Conservation (phyloP, 2,329 filamentous ascomycete genomes). For the Fusarium paranaense region DNA sequence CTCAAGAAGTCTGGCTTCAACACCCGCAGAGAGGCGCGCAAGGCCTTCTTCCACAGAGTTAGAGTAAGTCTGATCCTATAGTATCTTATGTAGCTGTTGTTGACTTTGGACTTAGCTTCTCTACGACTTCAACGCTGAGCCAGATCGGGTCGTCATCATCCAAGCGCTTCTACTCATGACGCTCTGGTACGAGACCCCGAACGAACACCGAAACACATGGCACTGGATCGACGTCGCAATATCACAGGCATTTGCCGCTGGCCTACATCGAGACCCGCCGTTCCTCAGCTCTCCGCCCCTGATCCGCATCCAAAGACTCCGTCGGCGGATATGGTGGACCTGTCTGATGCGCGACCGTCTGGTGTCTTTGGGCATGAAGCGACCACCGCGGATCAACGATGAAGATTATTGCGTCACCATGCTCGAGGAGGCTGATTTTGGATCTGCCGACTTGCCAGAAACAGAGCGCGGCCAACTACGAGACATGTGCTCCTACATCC, state of each 20-base stretch:
- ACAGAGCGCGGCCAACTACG: background rate
- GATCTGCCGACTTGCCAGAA: slow-evolving; percentile 50
- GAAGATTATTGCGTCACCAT: slow-evolving; percentile 93
- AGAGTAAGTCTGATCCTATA: slow-evolving; percentile 66
- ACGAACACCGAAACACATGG: slow-evolving; percentile 96
- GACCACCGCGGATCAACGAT: slow-evolving; percentile 89
- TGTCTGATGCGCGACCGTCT: slow-evolving; percentile 94
- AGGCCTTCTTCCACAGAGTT: slow-evolving; percentile 86
- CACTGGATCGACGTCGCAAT: slow-evolving; percentile 98
- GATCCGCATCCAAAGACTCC: slow-evolving; percentile 74
- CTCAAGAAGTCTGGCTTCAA: slow-evolving; percentile 82
- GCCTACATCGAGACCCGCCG: slow-evolving; percentile 84
- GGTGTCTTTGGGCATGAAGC: slow-evolving; percentile 90
- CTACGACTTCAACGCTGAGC: slow-evolving; percentile 94
- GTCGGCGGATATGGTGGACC: slow-evolving; percentile 97
- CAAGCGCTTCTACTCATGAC: slow-evolving; percentile 92
- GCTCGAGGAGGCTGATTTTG: slow-evolving; percentile 85
- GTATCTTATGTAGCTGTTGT: background rate
- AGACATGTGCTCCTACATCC: slow-evolving; percentile 3
- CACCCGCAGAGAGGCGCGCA: slow-evolving; percentile 82
- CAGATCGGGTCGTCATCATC: slow-evolving; percentile 86
- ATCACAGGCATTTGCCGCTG: slow-evolving; percentile 90
- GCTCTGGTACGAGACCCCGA: slow-evolving; percentile 95
- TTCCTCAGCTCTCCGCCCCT: slow-evolving; percentile 77
- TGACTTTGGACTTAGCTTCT: slow-evolving; percentile 66